Conservation (phyloP, 2,329 filamentous ascomycete genomes). For the Neopestalotiopsis rosae region DNA sequence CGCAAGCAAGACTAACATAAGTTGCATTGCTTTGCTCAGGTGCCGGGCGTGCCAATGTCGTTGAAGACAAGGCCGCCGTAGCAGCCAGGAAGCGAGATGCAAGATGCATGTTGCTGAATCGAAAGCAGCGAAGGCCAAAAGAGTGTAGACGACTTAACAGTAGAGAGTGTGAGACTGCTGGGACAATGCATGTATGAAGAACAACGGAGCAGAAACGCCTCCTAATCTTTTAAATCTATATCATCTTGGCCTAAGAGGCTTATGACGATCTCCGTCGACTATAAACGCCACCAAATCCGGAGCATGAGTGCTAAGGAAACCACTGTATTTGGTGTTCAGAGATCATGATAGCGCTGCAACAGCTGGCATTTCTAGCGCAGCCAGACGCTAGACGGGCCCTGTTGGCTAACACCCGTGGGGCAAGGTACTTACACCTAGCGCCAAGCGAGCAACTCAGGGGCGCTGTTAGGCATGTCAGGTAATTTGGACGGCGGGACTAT, state of each 20-base stretch:
- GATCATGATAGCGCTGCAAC: background rate
- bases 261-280: background rate
- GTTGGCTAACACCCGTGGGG: background rate
- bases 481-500: background rate
- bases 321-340: background rate
- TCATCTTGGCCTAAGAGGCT: background rate
- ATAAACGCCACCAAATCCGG: background rate
- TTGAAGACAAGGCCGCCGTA: background rate
- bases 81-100: background rate
- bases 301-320: background rate
- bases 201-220: background rate
- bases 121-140: background rate
- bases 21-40: background rate
- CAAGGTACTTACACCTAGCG: background rate
- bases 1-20: background rate
- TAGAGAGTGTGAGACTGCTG: background rate
- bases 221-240: background rate
- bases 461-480: background rate
- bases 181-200: background rate
- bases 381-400: background rate
- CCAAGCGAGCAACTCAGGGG: background rate
- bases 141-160: background rate
- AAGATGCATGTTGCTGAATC: background rate
- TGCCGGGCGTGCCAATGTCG: background rate
- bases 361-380: background rate